A percentile compares a stretch with the other conserved stretches of the same genome.
Conservation (phyloP, 2,329 filamentous ascomycete genomes). For the Coleophoma crateriformis region DNA sequence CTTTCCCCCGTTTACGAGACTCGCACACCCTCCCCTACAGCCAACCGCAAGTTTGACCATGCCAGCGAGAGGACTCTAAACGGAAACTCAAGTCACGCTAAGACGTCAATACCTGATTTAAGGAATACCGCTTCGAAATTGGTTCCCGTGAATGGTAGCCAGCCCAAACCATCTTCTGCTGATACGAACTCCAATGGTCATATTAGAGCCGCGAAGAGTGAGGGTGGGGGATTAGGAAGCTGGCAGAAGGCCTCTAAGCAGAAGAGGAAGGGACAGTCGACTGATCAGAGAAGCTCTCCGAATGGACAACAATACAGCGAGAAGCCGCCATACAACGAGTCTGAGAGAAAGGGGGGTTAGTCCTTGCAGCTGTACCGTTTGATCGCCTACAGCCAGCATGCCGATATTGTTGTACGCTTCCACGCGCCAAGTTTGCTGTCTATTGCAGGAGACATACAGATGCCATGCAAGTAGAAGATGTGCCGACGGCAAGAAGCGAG, state of each 20-base stretch:
- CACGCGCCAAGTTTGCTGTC: constrained; percentile 1
- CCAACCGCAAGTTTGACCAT: constrained; percentile 47
- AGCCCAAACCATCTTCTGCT: constrained; percentile 8
- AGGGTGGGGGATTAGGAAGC: constrained; percentile 36
- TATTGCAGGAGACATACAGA: neutral
- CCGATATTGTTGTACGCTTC: neutral
- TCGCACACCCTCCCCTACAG: constrained; percentile 64
- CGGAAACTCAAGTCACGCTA: constrained; percentile 4
- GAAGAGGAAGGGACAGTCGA: constrained; percentile 39
- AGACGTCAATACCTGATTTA: constrained; percentile 12
- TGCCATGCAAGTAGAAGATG: too few species aligned
- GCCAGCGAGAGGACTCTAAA: constrained; percentile 8
- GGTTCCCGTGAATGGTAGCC: constrained; percentile 32
- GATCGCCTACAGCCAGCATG: neutral
- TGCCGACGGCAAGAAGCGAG: too few species aligned
- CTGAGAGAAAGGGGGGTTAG: constrained; percentile 58
- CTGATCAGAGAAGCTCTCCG: constrained; percentile 40
- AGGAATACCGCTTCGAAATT: constrained; percentile 9
- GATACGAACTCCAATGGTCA: constrained; percentile 44
- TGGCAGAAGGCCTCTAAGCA: constrained; percentile 55
- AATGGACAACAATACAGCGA: constrained; percentile 42
- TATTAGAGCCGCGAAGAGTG: constrained; percentile 46
- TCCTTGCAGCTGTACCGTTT: neutral
- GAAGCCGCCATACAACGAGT: constrained; percentile 50
- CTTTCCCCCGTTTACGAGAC: constrained; percentile 73